phyloP scores from a whole-genome alignment of 345 rosid species.

The Corchorus olitorius region DNA sequence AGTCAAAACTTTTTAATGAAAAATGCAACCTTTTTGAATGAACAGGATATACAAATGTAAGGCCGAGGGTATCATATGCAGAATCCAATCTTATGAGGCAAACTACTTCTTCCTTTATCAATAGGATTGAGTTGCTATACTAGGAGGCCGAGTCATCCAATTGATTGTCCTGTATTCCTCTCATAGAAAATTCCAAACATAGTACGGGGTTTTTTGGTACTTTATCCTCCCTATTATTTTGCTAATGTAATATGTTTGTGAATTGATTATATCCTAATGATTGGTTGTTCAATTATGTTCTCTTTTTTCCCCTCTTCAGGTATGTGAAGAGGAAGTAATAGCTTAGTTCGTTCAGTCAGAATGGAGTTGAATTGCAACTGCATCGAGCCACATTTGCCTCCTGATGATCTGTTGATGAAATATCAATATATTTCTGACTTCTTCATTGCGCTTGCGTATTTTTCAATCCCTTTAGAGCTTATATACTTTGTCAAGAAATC shows the following conservation, averaged over 20 bases:
- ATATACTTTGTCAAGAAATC: slow-evolving; percentile 98
- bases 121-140: background rate
- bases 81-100: background rate
- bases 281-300: background rate
- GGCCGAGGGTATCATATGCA: background rate
- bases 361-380: slow-evolving; percentile 89
- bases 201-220: background rate
- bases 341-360: slow-evolving; percentile 19
- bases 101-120: background rate
- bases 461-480: slow-evolving; percentile 93
- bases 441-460: slow-evolving; percentile 96
- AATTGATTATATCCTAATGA: background rate
- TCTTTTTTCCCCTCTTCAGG: slow-evolving; percentile 22
- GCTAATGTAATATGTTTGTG: background rate
- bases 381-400: slow-evolving; percentile 94
- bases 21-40: background rate
- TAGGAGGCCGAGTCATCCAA: background rate
- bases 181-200: background rate
- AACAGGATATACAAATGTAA: background rate
- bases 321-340: slow-evolving; percentile 32
- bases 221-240: background rate
- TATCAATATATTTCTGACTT: slow-evolving; percentile 98
- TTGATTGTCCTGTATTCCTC: background rate
- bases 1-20: background rate
- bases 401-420: slow-evolving; percentile 88